Evolutionary conservation across 192 early-diverging fungal genomes (phyloP).

Genomic region (Backusella westeae): DNA sequence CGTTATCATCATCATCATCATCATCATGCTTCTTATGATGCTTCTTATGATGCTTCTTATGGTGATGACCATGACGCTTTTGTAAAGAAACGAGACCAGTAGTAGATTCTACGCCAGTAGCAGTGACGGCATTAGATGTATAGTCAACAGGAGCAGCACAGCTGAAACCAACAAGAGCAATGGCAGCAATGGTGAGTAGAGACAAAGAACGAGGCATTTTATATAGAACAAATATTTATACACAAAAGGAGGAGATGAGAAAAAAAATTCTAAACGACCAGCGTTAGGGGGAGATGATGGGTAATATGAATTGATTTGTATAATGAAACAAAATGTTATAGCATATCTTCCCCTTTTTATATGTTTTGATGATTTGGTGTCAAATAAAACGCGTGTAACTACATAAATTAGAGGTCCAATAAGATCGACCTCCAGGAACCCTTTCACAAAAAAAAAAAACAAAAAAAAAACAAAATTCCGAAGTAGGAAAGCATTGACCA

Average conservation of each 20-base stretch:
- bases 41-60: not conserved
- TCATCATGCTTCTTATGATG: not conserved
- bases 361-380: not conserved
- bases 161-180: conserved; percentile 2
- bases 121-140: not conserved
- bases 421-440: not conserved
- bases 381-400: not conserved
- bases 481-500: conserved; percentile 3
- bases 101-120: not conserved
- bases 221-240: not conserved
- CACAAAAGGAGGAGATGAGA: not conserved
- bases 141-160: not conserved
- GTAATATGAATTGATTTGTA: not conserved
- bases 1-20: no score
- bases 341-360: not conserved
- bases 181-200: not conserved
- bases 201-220: not conserved
- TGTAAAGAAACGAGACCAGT: not conserved
- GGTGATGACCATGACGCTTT: not conserved
- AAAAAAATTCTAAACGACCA: not conserved
- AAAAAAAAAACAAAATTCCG: not conserved
- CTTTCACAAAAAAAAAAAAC: not conserved
- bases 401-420: not conserved
- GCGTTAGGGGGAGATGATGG: not conserved
- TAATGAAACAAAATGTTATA: no score